Evolutionary conservation across 768 basidiomycete species (phyloP), one percentile per base, ranked within the genome.

Genomic region (Boletus pseudopeckii): DNA sequence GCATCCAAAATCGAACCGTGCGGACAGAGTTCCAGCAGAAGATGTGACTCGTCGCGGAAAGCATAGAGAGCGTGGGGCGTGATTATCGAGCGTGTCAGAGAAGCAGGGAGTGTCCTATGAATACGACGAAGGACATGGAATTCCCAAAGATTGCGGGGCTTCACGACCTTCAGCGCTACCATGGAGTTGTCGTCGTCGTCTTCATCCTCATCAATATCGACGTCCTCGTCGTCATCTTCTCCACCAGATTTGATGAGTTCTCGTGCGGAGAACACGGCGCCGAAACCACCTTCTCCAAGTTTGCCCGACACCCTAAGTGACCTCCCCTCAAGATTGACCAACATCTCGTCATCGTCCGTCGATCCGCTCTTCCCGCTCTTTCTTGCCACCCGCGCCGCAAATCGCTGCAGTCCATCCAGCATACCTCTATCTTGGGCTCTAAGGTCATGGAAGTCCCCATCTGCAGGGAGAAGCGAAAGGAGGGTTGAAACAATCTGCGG

Each of bases 241-340:
- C 56, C 65, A 28, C 73, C 72, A 7, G 82, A 77, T 11, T 79
- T 71, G 18, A 60, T 53, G 64, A 76, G 48, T 64, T 85, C 80
- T 51, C 80, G 79, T 4, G 90, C 91, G 56, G 87, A 82, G 76
- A 96, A 99, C n/a, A 99, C 97, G 4, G 88, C 82, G 3, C 96
- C 97, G 62, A 96, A 99, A 0, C 95, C 92, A 6, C 97, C 97
- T 72, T 99, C 97, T 17, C 97, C 97, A 22, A 99, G 78, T 69
- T 98, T 99, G 56, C 88, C 88, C 4, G 78, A 73, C 5, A 98
- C 83, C 49, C 80, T 80, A 64, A 89, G 92, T 48, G 74, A 75
- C 53, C 79, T 80, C 4, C 78, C 85, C 42, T 77, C 77, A n/a
- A 98, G 73, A 17, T 72, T 73, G 39, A 98, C 66, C 20, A 80